Evolutionary conservation across 1,284 basidiomycete species (phyloP), one percentile per base, ranked within the genome.

Genomic region (Fomitopsis schrenkii): DNA sequence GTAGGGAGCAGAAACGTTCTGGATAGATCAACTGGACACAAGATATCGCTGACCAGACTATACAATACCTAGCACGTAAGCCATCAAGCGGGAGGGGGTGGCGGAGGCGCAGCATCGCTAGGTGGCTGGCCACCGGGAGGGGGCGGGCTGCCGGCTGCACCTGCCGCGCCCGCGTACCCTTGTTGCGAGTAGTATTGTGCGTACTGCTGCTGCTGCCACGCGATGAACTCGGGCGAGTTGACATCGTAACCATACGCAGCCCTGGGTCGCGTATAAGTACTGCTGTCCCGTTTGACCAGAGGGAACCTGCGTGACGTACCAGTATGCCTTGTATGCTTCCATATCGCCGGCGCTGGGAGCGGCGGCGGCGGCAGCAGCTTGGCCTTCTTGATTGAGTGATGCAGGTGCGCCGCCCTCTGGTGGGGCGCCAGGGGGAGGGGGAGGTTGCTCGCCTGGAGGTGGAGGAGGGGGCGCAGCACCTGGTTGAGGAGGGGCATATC

Each of bases 181-280:
- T 76, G 72, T 58, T 79, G 77, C 10, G 81, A 80, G 67, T 91
- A 91, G 71, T 90, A 91, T 64, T 90, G 86, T 12, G 79, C 80
- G 67, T 91, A 91, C 67, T 91, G 88, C 62, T 84, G 80, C 68
- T 87, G 84, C 42, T 84, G 83, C 90, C 91, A 93, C 70, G 90
- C 84, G 70, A 91, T 92, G 74, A 93, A 93, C 68, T 91, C 82
- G 2, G 83, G 72, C 3, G 90, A 88, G 69, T 93, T 93, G 66
- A 95, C 90, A 70, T 95, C 93, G 74, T 95, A 95, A 9, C 94
- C 94, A 71, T 93, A 94, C 15, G 90, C 87, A 62, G 93, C 90
- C 90, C 91, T 93, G 65, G 22, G 40, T 50, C 48, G 28, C 15
- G 44, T 63, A 56, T 57, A 28, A 40, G 33, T 15, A 7, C 26